Conservation (phyloP, 257 asterid species). For the Gentiana straminea region DNA sequence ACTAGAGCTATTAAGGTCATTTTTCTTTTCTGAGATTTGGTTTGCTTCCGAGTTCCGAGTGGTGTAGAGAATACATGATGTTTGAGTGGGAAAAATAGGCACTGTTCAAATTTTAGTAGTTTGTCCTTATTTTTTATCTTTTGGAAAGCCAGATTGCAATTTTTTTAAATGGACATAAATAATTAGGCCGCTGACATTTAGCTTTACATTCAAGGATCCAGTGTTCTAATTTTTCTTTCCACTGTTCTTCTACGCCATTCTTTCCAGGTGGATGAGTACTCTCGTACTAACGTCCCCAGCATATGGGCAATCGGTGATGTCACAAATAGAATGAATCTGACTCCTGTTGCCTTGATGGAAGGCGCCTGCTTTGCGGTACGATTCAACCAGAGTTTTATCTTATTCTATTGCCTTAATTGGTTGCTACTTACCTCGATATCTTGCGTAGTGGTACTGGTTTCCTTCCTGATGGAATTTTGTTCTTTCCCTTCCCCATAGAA, state of each 20-base stretch:
- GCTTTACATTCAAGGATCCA: too few relatives aligned
- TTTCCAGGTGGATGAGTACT: constrained; percentile 65
- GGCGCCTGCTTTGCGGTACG: constrained; percentile 85
- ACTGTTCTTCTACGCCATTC: constrained; percentile 1
- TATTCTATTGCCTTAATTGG: not conserved
- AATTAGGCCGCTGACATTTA: too few relatives aligned
- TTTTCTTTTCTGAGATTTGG: constrained; percentile 9
- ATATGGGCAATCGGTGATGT: constrained; percentile 98
- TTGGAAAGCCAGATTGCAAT: too few relatives aligned
- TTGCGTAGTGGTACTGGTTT: not conserved
- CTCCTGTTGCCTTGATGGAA: constrained; percentile 98
- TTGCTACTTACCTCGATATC: not conserved
- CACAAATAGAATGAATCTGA: constrained; percentile 86
- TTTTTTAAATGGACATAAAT: too few relatives aligned
- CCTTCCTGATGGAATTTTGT: not conserved
- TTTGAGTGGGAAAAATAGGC: not conserved
- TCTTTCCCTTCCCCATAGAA: constrained; percentile 44
- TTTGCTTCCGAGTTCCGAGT: not conserved
- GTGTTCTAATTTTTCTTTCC: not conserved
- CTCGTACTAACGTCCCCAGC: constrained; percentile 87
- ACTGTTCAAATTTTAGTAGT: too few relatives aligned
- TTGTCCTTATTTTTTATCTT: too few relatives aligned
- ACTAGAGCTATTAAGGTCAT: constrained; percentile 67
- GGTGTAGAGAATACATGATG: too few relatives aligned
- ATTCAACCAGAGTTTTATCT: constrained; percentile 10